Conservation (phyloP, 495 filamentous ascomycete species). For the Annulohypoxylon moriforme region DNA sequence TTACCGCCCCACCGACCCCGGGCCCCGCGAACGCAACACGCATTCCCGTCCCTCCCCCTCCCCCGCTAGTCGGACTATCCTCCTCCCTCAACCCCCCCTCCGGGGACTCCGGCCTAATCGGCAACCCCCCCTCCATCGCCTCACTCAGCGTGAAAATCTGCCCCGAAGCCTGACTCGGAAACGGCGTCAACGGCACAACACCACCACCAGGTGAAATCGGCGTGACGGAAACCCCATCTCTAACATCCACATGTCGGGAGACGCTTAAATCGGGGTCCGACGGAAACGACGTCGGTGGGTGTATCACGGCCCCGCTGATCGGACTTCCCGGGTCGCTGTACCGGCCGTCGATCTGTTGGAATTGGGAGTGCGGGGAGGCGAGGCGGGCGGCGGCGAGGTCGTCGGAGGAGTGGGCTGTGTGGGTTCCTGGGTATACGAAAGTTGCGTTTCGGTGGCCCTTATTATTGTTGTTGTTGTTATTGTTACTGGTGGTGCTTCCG, state of each 20-base stretch:
- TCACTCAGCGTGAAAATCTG: neutral
- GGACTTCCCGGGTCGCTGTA: constrained; percentile 41
- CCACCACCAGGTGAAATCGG: too few relatives aligned
- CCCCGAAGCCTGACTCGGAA: neutral
- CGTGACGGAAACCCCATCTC: neutral
- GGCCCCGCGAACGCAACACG: constrained; percentile 19
- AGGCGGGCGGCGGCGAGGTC: neutral
- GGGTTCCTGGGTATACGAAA: neutral
- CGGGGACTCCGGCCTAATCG: too few relatives aligned
- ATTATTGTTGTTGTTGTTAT: neutral
- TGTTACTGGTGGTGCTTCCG: too few relatives aligned
- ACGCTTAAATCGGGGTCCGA: constrained; percentile 23
- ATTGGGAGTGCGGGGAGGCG: neutral
- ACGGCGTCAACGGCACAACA: neutral
- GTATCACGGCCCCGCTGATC: constrained; percentile 34
- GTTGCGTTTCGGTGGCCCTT: neutral
- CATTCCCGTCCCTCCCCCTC: too few relatives aligned
- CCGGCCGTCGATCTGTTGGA: constrained; percentile 34
- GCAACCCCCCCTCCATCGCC: too few relatives aligned
- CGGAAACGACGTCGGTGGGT: constrained; percentile 34
- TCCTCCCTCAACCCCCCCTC: too few relatives aligned
- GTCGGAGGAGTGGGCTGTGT: constrained; percentile 8
- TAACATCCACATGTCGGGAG: neutral
- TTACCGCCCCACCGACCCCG: neutral
- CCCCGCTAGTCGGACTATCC: neutral